These are phyloP conservation scores for Rhodofomes roseus DNA, from an alignment of 1,284 basidiomycete species.

Conservation along the genomic window DNA sequence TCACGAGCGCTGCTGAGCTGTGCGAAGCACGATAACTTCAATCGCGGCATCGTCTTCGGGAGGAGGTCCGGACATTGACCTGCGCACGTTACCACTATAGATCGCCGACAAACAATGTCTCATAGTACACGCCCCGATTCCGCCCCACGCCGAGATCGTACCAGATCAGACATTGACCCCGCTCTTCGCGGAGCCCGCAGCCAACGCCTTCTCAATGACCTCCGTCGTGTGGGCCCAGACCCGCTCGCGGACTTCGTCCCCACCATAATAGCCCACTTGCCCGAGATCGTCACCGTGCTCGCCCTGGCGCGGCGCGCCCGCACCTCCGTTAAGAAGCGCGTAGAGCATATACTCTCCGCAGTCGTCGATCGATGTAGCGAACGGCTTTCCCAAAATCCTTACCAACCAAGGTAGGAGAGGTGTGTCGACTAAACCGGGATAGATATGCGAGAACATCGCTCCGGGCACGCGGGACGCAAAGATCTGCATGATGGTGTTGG, in stretches of 20 bases:
- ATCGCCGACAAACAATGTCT: not conserved
- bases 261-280: constrained; percentile 33
- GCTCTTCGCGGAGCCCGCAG: not conserved
- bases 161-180: not conserved
- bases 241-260: constrained; percentile 34
- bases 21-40: not conserved
- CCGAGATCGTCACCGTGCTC: constrained; percentile 37
- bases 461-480: constrained; percentile 29
- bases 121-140: not conserved
- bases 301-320: constrained; percentile 33
- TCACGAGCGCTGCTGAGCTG: not conserved
- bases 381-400: constrained; percentile 26
- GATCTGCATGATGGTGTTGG: constrained; percentile 12
- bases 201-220: constrained; percentile 16
- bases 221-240: constrained; percentile 47
- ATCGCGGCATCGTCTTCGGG: not conserved
- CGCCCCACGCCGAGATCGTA: too few species aligned
- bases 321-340: constrained; percentile 28
- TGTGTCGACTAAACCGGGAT: constrained; percentile 32
- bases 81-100: not conserved
- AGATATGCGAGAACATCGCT: constrained; percentile 30
- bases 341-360: constrained; percentile 43
- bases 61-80: not conserved
- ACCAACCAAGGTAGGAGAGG: constrained; percentile 11
- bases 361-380: constrained; percentile 29